Conservation (phyloP, 768 basidiomycete genomes). For the Boletus eberwhitei region DNA sequence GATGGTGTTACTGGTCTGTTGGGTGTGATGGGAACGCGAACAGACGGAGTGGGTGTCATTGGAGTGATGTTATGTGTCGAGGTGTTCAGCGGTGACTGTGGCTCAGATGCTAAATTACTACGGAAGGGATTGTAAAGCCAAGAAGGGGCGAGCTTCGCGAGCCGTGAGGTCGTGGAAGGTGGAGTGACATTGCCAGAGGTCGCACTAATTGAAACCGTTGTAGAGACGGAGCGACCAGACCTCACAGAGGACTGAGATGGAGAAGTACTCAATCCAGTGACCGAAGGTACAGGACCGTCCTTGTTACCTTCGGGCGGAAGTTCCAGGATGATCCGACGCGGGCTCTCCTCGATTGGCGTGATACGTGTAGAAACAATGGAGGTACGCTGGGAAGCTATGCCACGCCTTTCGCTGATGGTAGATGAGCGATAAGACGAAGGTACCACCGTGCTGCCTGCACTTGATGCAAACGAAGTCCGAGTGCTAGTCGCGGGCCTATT, state of each 20-base stretch:
- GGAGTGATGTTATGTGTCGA: constrained; percentile 39
- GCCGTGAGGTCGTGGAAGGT: constrained; percentile 33
- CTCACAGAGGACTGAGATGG: constrained; percentile 65
- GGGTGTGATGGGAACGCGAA: constrained; percentile 31
- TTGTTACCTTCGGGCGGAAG: constrained; percentile 45
- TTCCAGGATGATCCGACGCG: constrained; percentile 46
- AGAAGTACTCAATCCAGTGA: constrained; percentile 51
- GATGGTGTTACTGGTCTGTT: constrained; percentile 30
- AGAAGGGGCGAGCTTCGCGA: constrained; percentile 65
- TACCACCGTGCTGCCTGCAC: constrained; percentile 35
- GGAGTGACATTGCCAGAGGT: constrained; percentile 15
- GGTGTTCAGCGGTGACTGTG: constrained; percentile 46
- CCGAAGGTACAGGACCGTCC: constrained; percentile 30
- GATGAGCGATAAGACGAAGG: constrained; percentile 36
- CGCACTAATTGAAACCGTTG: constrained; percentile 29
- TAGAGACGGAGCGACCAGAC: constrained; percentile 47
- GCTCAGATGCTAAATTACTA: constrained; percentile 52
- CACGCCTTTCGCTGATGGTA: constrained; percentile 37
- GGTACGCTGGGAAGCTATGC: constrained; percentile 42
- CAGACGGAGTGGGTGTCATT: constrained; percentile 21
- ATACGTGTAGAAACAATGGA: constrained; percentile 49
- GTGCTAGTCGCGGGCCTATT: constrained; percentile 26
- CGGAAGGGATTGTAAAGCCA: constrained; percentile 81
- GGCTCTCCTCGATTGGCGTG: constrained; percentile 70
- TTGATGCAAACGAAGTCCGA: constrained; percentile 42